Conservation (phyloP, 176 grass and related monocot genomes). For the Musa itinerans region DNA sequence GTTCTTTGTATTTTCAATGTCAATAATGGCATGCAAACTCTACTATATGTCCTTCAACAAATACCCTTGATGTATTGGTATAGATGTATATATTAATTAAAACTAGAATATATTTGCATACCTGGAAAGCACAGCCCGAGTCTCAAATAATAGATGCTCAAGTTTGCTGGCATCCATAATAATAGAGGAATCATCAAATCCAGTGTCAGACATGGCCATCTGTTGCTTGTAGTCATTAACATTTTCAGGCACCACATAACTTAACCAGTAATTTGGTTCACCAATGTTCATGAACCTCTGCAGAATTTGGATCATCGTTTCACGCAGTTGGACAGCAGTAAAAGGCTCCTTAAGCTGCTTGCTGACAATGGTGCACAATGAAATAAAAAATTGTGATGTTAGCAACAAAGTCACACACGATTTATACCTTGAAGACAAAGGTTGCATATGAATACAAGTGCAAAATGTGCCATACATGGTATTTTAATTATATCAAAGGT, state of each 20-base stretch:
- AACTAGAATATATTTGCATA: slow-evolving; percentile 18
- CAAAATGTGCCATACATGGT: not conserved
- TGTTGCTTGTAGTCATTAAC: slow-evolving; percentile 54
- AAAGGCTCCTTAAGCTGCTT: slow-evolving; percentile 82
- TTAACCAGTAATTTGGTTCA: slow-evolving; percentile 66
- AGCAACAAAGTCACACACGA: not conserved
- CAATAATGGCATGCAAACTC: too few species aligned
- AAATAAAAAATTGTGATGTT: not conserved
- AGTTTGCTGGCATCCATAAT: slow-evolving; percentile 78
- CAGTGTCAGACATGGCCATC: slow-evolving; percentile 48
- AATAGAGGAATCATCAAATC: slow-evolving; percentile 54
- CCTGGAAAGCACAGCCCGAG: slow-evolving; percentile 71
- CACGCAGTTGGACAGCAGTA: slow-evolving; percentile 51
- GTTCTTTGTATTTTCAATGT: too few species aligned
- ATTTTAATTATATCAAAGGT: too few species aligned
- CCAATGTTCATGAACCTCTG: slow-evolving; percentile 53
- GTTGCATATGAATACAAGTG: not conserved
- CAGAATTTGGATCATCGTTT: slow-evolving; percentile 63
- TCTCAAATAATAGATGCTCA: slow-evolving; percentile 78
- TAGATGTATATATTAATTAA: not conserved
- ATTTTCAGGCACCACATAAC: slow-evolving; percentile 76
- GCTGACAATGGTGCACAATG: slow-evolving; percentile 37
- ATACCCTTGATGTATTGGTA: too few species aligned
- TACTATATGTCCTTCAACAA: too few species aligned
- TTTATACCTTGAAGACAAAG: not conserved